Base-by-base conservation (phyloP, 2,329 filamentous ascomycete genomes). In the Fusarium buxicola region DNA sequence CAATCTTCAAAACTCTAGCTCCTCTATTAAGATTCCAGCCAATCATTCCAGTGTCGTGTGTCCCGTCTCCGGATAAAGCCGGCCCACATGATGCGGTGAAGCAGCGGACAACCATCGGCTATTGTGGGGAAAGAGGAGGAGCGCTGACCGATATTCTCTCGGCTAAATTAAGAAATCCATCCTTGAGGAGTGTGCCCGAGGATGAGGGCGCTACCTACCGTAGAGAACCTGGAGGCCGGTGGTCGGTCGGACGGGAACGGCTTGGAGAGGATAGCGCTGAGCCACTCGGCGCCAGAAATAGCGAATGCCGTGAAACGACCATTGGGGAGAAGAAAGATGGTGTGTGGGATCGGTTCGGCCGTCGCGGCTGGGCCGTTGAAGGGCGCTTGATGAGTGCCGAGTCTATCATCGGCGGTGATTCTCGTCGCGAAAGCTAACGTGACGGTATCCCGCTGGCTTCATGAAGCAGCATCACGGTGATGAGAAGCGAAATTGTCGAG, bases 231-330 rank as follows among this genome's bases (percentile, higher is more conserved):
- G 27, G 45, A 15, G n/a, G 21, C 34, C 35, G 32, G 35, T 9
- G 40, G 28, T 45, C 51, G 48, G 48, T 32, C 61, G 53, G 61
- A 63, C 38, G 62, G 53, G 48, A 55, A 59, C 62, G 45, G 49
- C 18, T 10, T 35, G 16, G 25, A 24, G 27, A 35, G 41, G 35
- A 21, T 46, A 38, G 18, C 16, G 21, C 15, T 25, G 8, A 44
- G 32, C 12, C 8, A 40, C 48, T 44, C 43, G 44, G 57, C 47
- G 43, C 41, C 53, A 52, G 58, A 40, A 41, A 51, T 35, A 47
- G 62, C 62, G 62, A 65, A 65, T 59, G 48, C 62, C 62, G 62
- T 53, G 5, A 10, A 13, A 58, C 32, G 53, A 24, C 58, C 52
- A 48, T 41, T 30, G 25, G 32, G 44, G 28, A 32, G 15, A 7